These are phyloP conservation scores for Saksenaea oblongispora DNA, from an alignment of 371 early-diverging fungal genomes.

Conservation along the genomic window DNA sequence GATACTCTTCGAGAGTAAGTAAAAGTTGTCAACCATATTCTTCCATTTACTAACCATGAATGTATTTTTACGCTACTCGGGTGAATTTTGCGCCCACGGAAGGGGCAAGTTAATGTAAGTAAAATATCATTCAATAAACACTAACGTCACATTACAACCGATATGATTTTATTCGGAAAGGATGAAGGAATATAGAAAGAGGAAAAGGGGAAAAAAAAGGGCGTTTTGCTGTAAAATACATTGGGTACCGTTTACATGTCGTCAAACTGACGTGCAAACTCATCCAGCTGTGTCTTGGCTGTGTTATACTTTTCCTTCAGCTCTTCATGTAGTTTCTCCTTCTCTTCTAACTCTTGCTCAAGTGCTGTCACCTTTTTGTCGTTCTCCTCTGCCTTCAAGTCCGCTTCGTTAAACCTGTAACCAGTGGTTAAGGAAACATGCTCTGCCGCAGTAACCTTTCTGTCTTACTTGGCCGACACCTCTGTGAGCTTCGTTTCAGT, in stretches of 20 bases:
- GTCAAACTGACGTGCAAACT: slow-evolving; percentile 71
- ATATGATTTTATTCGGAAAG: background rate
- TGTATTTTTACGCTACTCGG: too few species aligned
- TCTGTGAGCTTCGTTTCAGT: slow-evolving; percentile 60
- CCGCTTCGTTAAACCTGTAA: slow-evolving; percentile 68
- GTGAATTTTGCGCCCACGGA: too few species aligned
- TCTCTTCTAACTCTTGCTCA: slow-evolving; percentile 65
- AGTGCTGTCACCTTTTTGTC: slow-evolving; percentile 67
- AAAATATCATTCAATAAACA: too few species aligned
- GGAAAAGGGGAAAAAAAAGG: background rate
- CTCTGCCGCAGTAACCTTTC: background rate
- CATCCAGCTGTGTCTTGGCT: slow-evolving; percentile 75
- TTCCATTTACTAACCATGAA: too few species aligned
- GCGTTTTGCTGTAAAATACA: background rate
- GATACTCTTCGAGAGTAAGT: too few species aligned
- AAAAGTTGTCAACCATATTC: too few species aligned
- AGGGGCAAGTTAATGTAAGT: too few species aligned
- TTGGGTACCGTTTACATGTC: slow-evolving; percentile 53
- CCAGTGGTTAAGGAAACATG: background rate
- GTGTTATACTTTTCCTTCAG: slow-evolving; percentile 58
- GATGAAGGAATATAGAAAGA: background rate
- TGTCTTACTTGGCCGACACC: slow-evolving; percentile 63
- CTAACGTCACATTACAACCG: background rate
- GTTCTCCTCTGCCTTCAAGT: slow-evolving; percentile 74
- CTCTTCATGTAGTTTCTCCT: slow-evolving; percentile 69